Evolutionary conservation across 2,329 filamentous ascomycete genomes (phyloP).

Genomic region (Colletotrichum spinosum): DNA sequence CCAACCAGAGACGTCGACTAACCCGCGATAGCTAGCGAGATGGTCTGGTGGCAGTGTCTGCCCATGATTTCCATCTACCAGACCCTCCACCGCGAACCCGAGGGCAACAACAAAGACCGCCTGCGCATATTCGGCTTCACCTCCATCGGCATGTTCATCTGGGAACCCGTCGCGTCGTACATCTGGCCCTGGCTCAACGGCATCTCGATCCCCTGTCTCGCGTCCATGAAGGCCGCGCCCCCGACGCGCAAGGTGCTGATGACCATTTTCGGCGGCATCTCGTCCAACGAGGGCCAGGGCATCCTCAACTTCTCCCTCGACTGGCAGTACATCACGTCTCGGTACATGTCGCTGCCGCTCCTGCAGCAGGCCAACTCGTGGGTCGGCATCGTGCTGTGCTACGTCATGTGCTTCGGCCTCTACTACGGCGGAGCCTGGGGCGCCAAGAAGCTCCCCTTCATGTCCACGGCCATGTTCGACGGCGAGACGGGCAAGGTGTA

Average conservation of each 20-base stretch:
- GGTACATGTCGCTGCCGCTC: conserved; percentile 35
- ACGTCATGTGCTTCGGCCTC: conserved; percentile 52
- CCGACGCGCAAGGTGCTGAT: conserved; percentile 52
- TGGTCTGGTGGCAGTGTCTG: conserved; percentile 37
- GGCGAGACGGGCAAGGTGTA: too few species aligned
- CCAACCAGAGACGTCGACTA: neutral
- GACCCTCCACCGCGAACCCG: conserved; percentile 31
- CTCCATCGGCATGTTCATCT: conserved; percentile 36
- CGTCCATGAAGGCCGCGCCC: conserved; percentile 38
- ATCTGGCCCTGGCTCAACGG: conserved; percentile 36
- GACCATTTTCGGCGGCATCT: conserved; percentile 61
- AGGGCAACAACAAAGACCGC: conserved; percentile 23
- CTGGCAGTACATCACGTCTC: conserved; percentile 54
- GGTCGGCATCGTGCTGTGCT: conserved; percentile 52
- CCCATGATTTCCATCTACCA: conserved; percentile 36
- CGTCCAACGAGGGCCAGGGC: conserved; percentile 51
- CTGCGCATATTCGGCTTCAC: conserved; percentile 31
- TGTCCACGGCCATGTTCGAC: conserved; percentile 14
- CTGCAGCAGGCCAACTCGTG: conserved; percentile 48
- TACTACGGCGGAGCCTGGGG: conserved; percentile 54
- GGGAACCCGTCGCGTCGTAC: conserved; percentile 33
- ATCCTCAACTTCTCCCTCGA: conserved; percentile 54
- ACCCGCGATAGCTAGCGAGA: conserved; percentile 19
- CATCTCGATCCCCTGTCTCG: conserved; percentile 56
- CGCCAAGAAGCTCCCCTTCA: conserved; percentile 41